A percentile compares a stretch with the other conserved stretches of the same genome.
These are phyloP conservation scores for Hippophae rhamnoides DNA, from an alignment of 306 rosid species.

Conservation along the genomic window DNA sequence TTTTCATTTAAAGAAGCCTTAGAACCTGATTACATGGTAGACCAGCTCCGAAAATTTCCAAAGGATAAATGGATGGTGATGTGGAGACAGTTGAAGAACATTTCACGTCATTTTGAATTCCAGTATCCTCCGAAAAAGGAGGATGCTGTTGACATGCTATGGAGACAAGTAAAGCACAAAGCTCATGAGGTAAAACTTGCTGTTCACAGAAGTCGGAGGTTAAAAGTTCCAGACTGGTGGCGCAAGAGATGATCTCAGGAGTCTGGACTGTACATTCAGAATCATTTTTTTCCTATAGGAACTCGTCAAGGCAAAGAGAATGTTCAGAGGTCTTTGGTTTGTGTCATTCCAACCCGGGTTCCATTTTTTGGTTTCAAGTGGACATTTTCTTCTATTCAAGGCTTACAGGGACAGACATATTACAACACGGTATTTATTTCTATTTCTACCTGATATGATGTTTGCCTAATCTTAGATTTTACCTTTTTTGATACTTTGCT, in stretches of 20 bases:
- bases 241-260: conserved; percentile 35
- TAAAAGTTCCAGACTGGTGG: conserved; percentile 94
- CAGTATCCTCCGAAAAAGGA: conserved; percentile 73
- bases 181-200: conserved; percentile 66
- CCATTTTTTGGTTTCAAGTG: too few relatives aligned
- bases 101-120: conserved; percentile 77
- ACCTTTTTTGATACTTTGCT: too few relatives aligned
- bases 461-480: too few relatives aligned
- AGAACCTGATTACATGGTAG: conserved; percentile 65
- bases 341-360: too few relatives aligned
- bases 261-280: conserved; percentile 37
- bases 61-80: conserved; percentile 80
- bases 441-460: too few relatives aligned
- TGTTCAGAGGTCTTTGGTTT: too few relatives aligned
- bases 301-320: too few relatives aligned
- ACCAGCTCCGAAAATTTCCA: conserved; percentile 59
- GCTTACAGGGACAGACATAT: too few relatives aligned
- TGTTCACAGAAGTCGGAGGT: conserved; percentile 60
- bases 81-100: conserved; percentile 67
- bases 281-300: neutral
- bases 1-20: conserved; percentile 88
- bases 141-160: conserved; percentile 85
- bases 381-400: too few relatives aligned
- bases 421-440: too few relatives aligned
- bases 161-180: conserved; percentile 92